Conservation (phyloP, 495 filamentous ascomycete genomes). For the Annulohypoxylon stygium region DNA sequence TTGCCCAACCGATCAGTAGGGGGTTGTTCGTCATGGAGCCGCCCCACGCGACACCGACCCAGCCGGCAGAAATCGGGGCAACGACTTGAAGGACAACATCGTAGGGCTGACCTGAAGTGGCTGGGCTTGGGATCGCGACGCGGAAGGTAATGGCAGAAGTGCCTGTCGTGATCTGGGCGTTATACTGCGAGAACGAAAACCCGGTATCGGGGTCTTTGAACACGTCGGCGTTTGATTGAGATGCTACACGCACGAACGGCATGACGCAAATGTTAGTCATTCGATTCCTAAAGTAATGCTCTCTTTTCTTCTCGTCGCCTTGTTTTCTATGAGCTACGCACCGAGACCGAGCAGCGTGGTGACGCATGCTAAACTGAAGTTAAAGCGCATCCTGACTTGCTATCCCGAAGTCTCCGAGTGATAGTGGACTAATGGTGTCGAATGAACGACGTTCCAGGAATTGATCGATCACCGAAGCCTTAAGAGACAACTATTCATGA, state of each 20-base stretch:
- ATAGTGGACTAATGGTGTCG: background rate
- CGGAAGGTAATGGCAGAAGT: constrained; percentile 55
- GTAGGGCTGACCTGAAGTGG: constrained; percentile 46
- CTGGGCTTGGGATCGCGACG: constrained; percentile 55
- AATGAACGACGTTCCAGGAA: background rate
- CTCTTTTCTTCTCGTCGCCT: background rate
- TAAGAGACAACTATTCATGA: constrained; percentile 8
- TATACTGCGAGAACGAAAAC: constrained; percentile 61
- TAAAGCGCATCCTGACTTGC: constrained; percentile 46
- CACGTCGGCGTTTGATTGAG: constrained; percentile 45
- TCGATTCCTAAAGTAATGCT: background rate
- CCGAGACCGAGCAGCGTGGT: constrained; percentile 44
- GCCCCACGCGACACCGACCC: constrained; percentile 60
- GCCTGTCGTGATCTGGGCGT: constrained; percentile 55
- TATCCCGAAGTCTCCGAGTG: constrained; percentile 10
- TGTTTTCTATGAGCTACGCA: constrained; percentile 27
- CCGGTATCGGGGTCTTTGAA: constrained; percentile 63
- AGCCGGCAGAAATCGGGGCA: constrained; percentile 57
- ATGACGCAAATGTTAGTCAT: constrained; percentile 24
- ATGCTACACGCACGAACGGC: constrained; percentile 15
- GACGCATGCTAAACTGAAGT: constrained; percentile 40
- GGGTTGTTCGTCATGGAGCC: constrained; percentile 59
- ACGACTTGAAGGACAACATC: constrained; percentile 61
- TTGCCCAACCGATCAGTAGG: constrained; percentile 55
- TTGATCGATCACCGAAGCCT: constrained; percentile 5